Base-by-base conservation (phyloP, 345 rosid genomes). In the Physaria fendleri region DNA sequence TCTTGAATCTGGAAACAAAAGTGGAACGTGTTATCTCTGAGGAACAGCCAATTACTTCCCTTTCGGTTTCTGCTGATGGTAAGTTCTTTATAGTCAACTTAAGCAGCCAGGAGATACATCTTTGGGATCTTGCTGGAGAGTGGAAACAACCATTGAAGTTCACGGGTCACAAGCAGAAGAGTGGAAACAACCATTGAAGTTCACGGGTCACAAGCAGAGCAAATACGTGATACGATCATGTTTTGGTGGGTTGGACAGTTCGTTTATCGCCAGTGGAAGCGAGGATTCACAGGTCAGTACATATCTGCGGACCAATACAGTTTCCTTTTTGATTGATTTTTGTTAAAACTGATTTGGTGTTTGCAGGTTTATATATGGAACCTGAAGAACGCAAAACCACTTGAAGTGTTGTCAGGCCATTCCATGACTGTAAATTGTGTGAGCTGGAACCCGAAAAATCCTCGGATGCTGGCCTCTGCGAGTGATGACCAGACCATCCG, bases 221-320 rank as follows among this genome's bases (percentile, higher is more conserved):
- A 81, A 82, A 57, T 85, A 85, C 39, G 93, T 92, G 15, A 85
- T 88, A 56, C 74, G 95, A 2, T 88, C 96, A 52, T 85, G 98
- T 76, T 88, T 92, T 59, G 95, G 96, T 70, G 98, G 98, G 47
- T 59, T 81, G 56, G 68, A 81, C 48, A 75, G 85, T 68, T 68
- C 82, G 28, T 92, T 85, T 57, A 84, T 92, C 11, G 96, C 96
- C 69, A 88, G 93, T 64, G 96, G 96, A 58, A 88, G 95, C 35
- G 95, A 92, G 71, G 72, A 82, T 76, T 79, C 93, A 6, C 77
- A 81, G 85, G 98, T 86, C 76, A 25, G 39, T 44, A n/a, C n/a
- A 34, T 61, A 5, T 21, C 17, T 49, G 24, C 5, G 0, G 8
- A 41, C 27, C 15, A 2, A 14, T n/a, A n/a, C 5, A 35, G 48